These are phyloP conservation scores for Gossypium rotundifolium DNA, from an alignment of 345 rosid species.

Conservation along the genomic window DNA sequence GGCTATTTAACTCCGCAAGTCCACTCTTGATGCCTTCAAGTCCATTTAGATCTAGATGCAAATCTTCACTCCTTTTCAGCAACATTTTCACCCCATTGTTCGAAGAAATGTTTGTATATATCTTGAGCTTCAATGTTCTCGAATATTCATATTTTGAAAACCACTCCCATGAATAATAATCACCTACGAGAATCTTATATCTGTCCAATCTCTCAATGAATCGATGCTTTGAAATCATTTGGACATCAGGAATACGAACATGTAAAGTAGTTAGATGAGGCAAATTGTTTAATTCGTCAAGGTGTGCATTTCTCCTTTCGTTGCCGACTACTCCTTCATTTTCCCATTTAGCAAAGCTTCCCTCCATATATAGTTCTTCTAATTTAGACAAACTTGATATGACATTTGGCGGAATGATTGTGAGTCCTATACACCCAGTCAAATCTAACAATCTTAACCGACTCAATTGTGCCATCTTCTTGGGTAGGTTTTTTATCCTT, in stretches of 20 bases:
- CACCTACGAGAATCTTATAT: background rate
- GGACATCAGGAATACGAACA: too few species aligned
- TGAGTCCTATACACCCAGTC: background rate
- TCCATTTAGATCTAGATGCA: background rate
- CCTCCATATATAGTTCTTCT: too few species aligned
- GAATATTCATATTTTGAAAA: background rate
- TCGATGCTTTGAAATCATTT: too few species aligned
- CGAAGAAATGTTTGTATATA: background rate
- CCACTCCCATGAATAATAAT: accelerated
- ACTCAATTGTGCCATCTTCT: conserved; percentile 2
- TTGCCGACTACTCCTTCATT: background rate
- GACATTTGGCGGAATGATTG: conserved; percentile 19
- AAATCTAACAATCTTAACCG: background rate
- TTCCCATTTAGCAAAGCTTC: conserved; percentile 13
- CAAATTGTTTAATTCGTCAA: background rate
- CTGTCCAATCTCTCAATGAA: background rate
- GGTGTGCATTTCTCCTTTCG: background rate
- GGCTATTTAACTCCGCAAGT: background rate
- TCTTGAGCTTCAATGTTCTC: background rate
- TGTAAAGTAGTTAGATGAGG: accelerated
- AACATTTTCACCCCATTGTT: background rate
- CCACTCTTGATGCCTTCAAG: background rate
- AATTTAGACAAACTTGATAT: background rate
- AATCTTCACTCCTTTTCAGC: background rate
- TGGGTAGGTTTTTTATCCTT: conserved; percentile 5